Evolutionary conservation across 768 basidiomycete species (phyloP).

Genomic region (Chalciporus chontae): DNA sequence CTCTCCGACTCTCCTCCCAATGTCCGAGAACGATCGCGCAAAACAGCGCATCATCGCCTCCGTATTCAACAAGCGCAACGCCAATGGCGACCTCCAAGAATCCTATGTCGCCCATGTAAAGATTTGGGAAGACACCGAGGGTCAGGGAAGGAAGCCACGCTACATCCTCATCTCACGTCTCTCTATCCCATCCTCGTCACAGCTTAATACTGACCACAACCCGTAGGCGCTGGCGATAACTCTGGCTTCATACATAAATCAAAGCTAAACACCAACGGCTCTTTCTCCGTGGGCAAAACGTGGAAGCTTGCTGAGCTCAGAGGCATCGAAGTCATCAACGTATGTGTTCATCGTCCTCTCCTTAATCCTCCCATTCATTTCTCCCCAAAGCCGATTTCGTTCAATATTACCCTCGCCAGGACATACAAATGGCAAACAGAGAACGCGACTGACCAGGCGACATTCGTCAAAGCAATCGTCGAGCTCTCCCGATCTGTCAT

Average conservation of each 20-base stretch:
- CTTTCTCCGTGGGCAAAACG: constrained; percentile 96
- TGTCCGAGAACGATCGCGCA: constrained; percentile 47
- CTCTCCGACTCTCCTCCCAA: constrained; percentile 18
- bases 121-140: constrained; percentile 89
- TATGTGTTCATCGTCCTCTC: constrained; percentile 41
- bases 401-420: constrained; percentile 84
- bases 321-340: constrained; percentile 70
- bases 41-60: constrained; percentile 75
- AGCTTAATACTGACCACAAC: not conserved
- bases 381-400: constrained; percentile 48
- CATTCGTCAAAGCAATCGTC: constrained; percentile 67
- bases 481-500: constrained; percentile 54
- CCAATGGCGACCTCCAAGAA: constrained; percentile 64
- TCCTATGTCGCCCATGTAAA: constrained; percentile 86
- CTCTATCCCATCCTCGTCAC: constrained; percentile 32
- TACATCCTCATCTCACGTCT: constrained; percentile 89
- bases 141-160: constrained; percentile 75
- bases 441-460: constrained; percentile 61
- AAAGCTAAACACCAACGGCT: constrained; percentile 89
- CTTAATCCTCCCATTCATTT: constrained; percentile 19
- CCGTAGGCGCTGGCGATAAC: constrained; percentile 56
- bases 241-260: constrained; percentile 89
- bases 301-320: constrained; percentile 86
- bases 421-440: constrained; percentile 92
- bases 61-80: constrained; percentile 74